Base-by-base conservation (phyloP, 1,284 basidiomycete genomes). In the Fomitopsis betulina region DNA sequence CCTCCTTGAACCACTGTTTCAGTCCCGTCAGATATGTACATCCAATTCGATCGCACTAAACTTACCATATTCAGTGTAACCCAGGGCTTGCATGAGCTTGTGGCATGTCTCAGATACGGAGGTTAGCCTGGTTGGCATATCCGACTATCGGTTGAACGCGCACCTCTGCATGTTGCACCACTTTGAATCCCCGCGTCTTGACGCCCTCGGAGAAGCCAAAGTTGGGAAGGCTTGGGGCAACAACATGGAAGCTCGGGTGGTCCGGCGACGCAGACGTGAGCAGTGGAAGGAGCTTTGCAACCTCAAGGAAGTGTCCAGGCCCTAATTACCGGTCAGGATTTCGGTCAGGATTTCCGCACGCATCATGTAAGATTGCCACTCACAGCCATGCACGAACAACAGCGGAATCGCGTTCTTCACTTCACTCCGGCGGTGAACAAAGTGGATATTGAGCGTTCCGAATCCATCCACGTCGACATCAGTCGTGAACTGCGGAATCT, bases 241-340 rank as follows among this genome's bases (percentile, higher is more conserved):
- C 80, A 21, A 85, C 80, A 62, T 86, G 82, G 63, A 87, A 86
- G 56, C 76, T 80, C 1, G 83, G 83, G 45, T 79, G 72, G 3
- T 71, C 67, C 15, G 66, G 45, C 10, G 62, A 62, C 2, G 57
- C 53, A 4, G 60, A 58, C 0, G 65, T 70, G 17, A 71, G 55
- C n/a, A 72, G 56, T 7, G 68, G 68, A 19, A 72, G 56, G 17
- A 76, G 55, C 58, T 71, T 75, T 23, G 53, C 51, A 13, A 74
- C 77, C 66, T 79, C 78, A 7, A 77, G 62, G 60, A 79, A 80
- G 58, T 73, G 74, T 5, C 79, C 78, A 1, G 78, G 79, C 78
- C 74, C 74, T 47, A n/a, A n/a, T n/a, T n/a, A 23, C 7, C 30
- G 0, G 35, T 37, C 35, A 27, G 12, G 17, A 32, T 57, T 15